phyloP scores from a whole-genome alignment of 176 grass and related monocot genomes.

The Eleusine coracana region DNA sequence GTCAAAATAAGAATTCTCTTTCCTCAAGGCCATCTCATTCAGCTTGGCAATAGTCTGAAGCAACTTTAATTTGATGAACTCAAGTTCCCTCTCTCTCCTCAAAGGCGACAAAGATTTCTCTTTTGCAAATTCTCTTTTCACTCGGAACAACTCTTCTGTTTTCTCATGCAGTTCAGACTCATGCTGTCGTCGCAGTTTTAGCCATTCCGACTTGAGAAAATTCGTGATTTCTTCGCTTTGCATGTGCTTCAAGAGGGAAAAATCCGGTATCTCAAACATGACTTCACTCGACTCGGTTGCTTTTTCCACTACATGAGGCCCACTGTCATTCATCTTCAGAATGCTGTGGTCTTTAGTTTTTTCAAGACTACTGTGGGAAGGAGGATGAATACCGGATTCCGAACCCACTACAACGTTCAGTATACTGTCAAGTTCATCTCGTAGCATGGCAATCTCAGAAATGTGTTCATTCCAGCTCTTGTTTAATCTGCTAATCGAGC shows the following conservation, averaged over 20 bases:
- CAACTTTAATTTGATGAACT: slow-evolving; percentile 53
- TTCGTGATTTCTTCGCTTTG: slow-evolving; percentile 42
- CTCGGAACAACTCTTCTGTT: slow-evolving; percentile 84
- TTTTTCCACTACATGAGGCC: slow-evolving; percentile 31
- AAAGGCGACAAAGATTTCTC: slow-evolving; percentile 52
- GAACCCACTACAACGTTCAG: slow-evolving; percentile 36
- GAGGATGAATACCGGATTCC: slow-evolving; percentile 32
- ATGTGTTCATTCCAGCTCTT: slow-evolving; percentile 35
- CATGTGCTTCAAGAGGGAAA: slow-evolving; percentile 77
- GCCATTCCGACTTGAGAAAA: slow-evolving; percentile 69
- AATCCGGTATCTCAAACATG: slow-evolving; percentile 54
- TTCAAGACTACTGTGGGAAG: slow-evolving; percentile 27
- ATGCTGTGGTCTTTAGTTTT: slow-evolving; percentile 44
- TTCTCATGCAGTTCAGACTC: slow-evolving; percentile 63
- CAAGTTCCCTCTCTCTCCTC: slow-evolving; percentile 77
- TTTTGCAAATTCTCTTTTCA: slow-evolving; percentile 75
- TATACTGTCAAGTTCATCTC: slow-evolving; percentile 50
- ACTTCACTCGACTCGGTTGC: slow-evolving; percentile 16
- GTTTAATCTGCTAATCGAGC: slow-evolving; percentile 40
- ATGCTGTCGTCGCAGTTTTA: slow-evolving; percentile 58
- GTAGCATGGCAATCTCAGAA: slow-evolving; percentile 42
- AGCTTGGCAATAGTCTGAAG: slow-evolving; percentile 60
- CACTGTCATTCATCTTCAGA: slow-evolving; percentile 47
- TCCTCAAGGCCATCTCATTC: slow-evolving; percentile 54
- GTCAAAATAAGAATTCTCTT: slow-evolving; percentile 36